Conservation (phyloP, 2,329 filamentous ascomycete species). For the Arthrinium puccinioides region DNA sequence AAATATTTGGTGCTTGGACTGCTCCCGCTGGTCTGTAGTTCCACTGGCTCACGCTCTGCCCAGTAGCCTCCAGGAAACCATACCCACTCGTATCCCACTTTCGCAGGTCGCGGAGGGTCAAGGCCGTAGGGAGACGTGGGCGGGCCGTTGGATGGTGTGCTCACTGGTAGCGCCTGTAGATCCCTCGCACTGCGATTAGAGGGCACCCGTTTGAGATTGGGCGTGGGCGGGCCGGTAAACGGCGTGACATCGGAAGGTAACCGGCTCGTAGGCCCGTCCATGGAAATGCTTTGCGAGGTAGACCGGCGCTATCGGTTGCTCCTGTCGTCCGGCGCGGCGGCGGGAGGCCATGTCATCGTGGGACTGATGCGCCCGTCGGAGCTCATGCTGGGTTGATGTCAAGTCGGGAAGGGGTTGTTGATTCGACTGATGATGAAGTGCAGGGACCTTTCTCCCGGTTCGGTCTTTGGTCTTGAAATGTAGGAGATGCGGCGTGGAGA, state of each 20-base stretch:
- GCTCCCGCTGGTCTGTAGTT: slow-evolving; percentile 17
- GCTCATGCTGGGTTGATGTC: neutral
- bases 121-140: slow-evolving; percentile 18
- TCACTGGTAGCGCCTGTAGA: neutral
- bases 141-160: slow-evolving; percentile 7
- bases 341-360: slow-evolving; percentile 11
- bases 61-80: slow-evolving; percentile 57
- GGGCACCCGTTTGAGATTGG: slow-evolving; percentile 3
- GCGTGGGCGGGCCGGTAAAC: slow-evolving; percentile 5
- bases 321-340: slow-evolving; percentile 8
- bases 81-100: slow-evolving; percentile 51
- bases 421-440: too few species aligned
- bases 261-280: slow-evolving; percentile 19
- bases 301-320: slow-evolving; percentile 14
- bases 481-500: too few species aligned
- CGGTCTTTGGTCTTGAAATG: too few species aligned
- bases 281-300: slow-evolving; percentile 14
- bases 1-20: slow-evolving; percentile 25
- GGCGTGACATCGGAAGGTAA: slow-evolving; percentile 12
- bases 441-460: too few species aligned
- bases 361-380: slow-evolving; percentile 10
- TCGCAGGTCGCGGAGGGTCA: slow-evolving; percentile 49
- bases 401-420: too few species aligned
- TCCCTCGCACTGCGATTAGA: slow-evolving; percentile 6
- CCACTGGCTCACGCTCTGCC: slow-evolving; percentile 46